Percentiles rank a stretch among this genome's conserved stretches.
phyloP scores from a whole-genome alignment of 768 basidiomycete species.

The Mycena vulgaris region DNA sequence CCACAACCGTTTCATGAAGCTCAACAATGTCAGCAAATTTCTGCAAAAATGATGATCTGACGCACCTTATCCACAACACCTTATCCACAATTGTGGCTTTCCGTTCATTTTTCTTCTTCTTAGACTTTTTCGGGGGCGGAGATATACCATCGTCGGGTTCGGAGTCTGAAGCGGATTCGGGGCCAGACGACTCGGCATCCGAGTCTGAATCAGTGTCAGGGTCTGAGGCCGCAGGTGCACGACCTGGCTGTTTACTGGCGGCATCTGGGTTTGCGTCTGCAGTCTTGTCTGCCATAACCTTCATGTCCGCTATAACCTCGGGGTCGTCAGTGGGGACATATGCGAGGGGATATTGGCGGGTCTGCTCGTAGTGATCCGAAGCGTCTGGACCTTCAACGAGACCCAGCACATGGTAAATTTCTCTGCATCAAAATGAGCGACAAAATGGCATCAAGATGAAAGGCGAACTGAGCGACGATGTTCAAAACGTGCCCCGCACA shows the following conservation, averaged over 20 bases:
- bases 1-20: constrained; percentile 18
- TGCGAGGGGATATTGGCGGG: constrained; percentile 7
- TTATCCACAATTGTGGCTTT: constrained; percentile 18
- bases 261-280: neutral
- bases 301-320: neutral
- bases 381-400: constrained; percentile 1
- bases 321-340: neutral
- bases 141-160: neutral
- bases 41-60: too few species aligned
- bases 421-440: neutral
- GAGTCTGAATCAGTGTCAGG: neutral
- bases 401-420: constrained; percentile 7
- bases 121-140: neutral
- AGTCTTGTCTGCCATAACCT: neutral
- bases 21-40: neutral
- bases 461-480: constrained; percentile 11
- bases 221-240: neutral
- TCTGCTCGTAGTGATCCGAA: constrained; percentile 7
- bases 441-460: neutral
- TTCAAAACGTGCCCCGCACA: constrained; percentile 23
- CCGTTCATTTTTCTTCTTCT: neutral
- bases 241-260: neutral
- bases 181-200: neutral
- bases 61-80: constrained; percentile 27
- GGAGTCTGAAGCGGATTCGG: too few species aligned